Conservation (phyloP, 2,329 filamentous ascomycete species). For the Sporothrix luriei region DNA sequence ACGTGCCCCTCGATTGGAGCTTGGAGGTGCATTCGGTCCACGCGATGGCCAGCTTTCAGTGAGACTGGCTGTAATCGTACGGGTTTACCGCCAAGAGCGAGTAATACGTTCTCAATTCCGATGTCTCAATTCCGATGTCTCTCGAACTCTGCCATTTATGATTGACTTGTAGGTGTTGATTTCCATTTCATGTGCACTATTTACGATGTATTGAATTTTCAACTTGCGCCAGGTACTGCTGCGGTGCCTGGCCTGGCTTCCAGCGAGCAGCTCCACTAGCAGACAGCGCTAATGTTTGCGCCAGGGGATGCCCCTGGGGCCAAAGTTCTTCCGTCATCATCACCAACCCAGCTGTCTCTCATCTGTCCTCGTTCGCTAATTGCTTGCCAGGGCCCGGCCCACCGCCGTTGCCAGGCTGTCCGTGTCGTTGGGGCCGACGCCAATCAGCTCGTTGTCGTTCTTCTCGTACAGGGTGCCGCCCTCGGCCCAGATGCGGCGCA, state of each 20-base stretch:
- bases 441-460: slow-evolving; percentile 66
- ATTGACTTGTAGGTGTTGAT: neutral
- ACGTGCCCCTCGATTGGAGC: neutral
- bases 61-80: neutral
- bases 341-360: neutral
- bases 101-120: neutral
- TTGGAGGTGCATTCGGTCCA: neutral
- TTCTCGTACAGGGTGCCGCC: slow-evolving; percentile 71
- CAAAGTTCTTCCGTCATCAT: slow-evolving; percentile 1
- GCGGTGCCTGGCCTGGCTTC: neutral
- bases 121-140: neutral
- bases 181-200: neutral
- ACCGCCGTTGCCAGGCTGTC: slow-evolving; percentile 53
- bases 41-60: neutral
- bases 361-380: neutral
- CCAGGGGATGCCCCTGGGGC: slow-evolving; percentile 5
- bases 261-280: neutral
- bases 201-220: neutral
- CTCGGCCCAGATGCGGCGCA: slow-evolving; percentile 72
- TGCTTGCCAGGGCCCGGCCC: slow-evolving; percentile 32
- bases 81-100: neutral
- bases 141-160: neutral
- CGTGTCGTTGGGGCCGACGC: slow-evolving; percentile 50
- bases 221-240: neutral
- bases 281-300: neutral